Evolutionary conservation across 495 filamentous ascomycete species (phyloP), one percentile per base, ranked within the genome.

Genomic region (Aspergillus incahuasiensis): DNA sequence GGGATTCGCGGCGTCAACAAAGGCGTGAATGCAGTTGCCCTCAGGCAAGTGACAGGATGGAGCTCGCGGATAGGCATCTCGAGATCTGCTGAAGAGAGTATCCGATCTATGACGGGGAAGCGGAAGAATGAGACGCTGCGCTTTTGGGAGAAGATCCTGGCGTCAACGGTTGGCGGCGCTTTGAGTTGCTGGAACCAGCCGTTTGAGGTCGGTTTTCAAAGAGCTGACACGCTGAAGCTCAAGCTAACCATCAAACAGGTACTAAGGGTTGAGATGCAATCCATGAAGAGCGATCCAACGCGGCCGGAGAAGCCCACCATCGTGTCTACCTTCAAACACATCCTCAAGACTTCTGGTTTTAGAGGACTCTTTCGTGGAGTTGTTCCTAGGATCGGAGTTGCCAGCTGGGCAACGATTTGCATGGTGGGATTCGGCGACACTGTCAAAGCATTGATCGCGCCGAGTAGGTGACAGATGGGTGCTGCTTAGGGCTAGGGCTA

Each of bases 41-140:
- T 98, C 66, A 84, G 94, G 55, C 94, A 98, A 79, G 96, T 96
- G 75, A 97, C 94, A 68, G 97, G 97, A 80, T 98, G 94, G 94
- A 94, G 95, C 25, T 92, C 88, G 15, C 84, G 94, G 60, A 97
- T 98, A 73, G 94, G 94, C 65, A 82, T 98, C 52, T 89, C 86
- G 52, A 84, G 94, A 58, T 80, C 96, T 61, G 92, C 92, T 46
- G 94, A 98, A 78, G 82, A 83, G 60, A 85, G 86, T 15, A 97
- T 98, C 75, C 84, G 94, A 61, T 82, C 77, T 40, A 66, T 82
- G 45, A 92, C 90, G 30, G 79, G 82, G 69, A 97, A 98, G 82
- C 82, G 87, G 58, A 78, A 91, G 2, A 73, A 79, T 55, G 82
- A 90, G 65, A 89, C 86, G 74, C 79, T 97, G 57, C 79, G 77